Percentiles rank a stretch among this genome's conserved stretches.
These are phyloP conservation scores for Amaranthus hypochondriacus DNA, from an alignment of 148 eudicot species.

Conservation along the genomic window DNA sequence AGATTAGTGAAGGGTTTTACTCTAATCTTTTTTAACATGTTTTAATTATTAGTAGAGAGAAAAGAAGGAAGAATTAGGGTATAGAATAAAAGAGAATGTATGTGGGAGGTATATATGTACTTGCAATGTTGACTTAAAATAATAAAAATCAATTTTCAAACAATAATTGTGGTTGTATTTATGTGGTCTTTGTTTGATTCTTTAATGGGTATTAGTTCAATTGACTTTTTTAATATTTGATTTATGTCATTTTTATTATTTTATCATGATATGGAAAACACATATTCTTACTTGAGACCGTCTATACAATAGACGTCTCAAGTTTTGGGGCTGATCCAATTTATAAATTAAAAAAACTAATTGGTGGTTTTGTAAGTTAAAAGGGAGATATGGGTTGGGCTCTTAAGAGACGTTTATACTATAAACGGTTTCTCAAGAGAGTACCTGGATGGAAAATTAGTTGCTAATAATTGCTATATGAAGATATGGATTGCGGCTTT, in stretches of 20 bases:
- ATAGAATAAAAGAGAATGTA: conserved; percentile 4
- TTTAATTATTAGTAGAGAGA: background rate
- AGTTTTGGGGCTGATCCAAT: no score
- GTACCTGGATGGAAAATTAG: no score
- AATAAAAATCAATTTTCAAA: background rate
- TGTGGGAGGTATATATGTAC: background rate
- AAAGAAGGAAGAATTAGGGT: background rate
- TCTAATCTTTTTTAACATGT: conserved; percentile 49
- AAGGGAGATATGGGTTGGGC: no score
- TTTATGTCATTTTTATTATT: background rate
- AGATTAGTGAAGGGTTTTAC: conserved; percentile 43
- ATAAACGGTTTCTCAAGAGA: no score
- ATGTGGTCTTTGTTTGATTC: conserved; percentile 4
- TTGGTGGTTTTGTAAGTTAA: no score
- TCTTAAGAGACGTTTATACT: no score
- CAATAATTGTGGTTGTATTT: conserved; percentile 13
- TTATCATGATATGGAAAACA: no score
- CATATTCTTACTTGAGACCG: no score
- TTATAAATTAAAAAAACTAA: no score
- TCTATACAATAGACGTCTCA: no score
- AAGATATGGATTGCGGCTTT: background rate
- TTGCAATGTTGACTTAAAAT: conserved; percentile 10
- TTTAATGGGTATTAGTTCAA: conserved; percentile 1
- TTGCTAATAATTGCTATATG: background rate
- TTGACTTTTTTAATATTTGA: conserved; percentile 10